A percentile compares a stretch with the other conserved stretches of the same genome.
phyloP scores from a whole-genome alignment of 345 rosid genomes.

The Aquilaria malaccensis region DNA sequence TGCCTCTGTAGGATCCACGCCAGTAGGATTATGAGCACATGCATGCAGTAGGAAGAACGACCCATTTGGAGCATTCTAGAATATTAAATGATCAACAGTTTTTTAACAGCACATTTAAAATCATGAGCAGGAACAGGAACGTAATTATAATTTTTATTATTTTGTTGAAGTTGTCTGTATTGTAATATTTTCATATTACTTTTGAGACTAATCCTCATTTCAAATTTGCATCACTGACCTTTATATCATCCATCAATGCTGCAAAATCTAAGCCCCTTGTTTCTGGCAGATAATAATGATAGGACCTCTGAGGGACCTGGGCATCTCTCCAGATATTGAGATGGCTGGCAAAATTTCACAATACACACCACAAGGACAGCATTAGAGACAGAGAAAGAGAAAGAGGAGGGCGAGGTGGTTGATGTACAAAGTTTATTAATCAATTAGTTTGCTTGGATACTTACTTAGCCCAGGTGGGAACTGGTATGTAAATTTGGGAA shows the following conservation, averaged over 20 bases:
- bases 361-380: slow-evolving; percentile 15
- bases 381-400: neutral
- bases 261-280: slow-evolving; percentile 83
- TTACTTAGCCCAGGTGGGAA: slow-evolving; percentile 97
- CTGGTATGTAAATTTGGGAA: slow-evolving; percentile 86
- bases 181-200: no score
- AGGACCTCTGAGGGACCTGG: slow-evolving; percentile 66
- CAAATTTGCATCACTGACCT: slow-evolving; percentile 33
- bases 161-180: no score
- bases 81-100: slow-evolving; percentile 4
- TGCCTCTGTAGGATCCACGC: slow-evolving; percentile 92
- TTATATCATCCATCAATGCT: slow-evolving; percentile 76
- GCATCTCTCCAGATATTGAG: slow-evolving; percentile 99
- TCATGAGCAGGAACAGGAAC: neutral
- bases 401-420: slow-evolving; percentile 2
- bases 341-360: slow-evolving; percentile 51
- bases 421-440: neutral
- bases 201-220: no score
- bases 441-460: slow-evolving; percentile 17
- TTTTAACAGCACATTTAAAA: neutral
- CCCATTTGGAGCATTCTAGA: slow-evolving; percentile 83
- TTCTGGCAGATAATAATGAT: slow-evolving; percentile 86
- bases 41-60: slow-evolving; percentile 94
- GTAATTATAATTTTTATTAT: neutral
- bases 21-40: slow-evolving; percentile 94